Evolutionary conservation across 805 yeast genomes (phyloP).

Genomic region (Phaffomyces antillensis): DNA sequence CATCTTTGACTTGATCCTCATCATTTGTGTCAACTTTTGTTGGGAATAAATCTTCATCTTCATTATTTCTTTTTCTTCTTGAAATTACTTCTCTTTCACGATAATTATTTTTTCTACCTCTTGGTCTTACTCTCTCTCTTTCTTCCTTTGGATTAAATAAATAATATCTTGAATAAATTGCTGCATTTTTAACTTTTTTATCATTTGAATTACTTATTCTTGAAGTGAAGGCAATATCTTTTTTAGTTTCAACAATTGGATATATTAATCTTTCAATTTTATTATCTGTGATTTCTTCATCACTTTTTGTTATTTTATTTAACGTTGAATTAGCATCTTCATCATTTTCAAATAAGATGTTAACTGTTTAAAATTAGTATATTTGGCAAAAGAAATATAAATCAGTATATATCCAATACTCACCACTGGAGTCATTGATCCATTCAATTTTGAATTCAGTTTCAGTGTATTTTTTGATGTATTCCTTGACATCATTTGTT

Average conservation of each 20-base stretch:
- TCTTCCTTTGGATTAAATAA: conserved; percentile 20
- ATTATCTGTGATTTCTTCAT: background rate
- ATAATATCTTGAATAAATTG: conserved; percentile 22
- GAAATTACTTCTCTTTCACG: conserved; percentile 17
- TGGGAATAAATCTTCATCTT: conserved; percentile 19
- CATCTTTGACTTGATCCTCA: background rate
- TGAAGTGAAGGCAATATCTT: conserved; percentile 11
- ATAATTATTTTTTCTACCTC: conserved; percentile 1
- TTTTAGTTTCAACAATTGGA: conserved; percentile 6
- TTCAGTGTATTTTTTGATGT: conserved; percentile 12
- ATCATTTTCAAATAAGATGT: conserved; percentile 19
- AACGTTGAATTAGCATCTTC: conserved; percentile 13
- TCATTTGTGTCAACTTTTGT: conserved; percentile 1
- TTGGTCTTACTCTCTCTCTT: conserved; percentile 1
- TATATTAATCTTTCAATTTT: conserved; percentile 8
- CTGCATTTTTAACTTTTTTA: conserved; percentile 22
- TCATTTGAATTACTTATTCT: conserved; percentile 18
- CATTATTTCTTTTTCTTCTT: conserved; percentile 13
- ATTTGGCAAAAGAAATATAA: too few relatives aligned
- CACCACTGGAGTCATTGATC: conserved; percentile 21
- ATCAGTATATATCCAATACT: conserved; percentile 3
- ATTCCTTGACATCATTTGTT: conserved; percentile 15
- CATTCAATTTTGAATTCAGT: conserved; percentile 20
- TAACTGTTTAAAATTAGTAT: conserved; percentile 11
- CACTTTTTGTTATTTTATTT: conserved; percentile 7